phyloP scores from a whole-genome alignment of 495 filamentous ascomycete species.

The Chaetomium cochliodes region DNA sequence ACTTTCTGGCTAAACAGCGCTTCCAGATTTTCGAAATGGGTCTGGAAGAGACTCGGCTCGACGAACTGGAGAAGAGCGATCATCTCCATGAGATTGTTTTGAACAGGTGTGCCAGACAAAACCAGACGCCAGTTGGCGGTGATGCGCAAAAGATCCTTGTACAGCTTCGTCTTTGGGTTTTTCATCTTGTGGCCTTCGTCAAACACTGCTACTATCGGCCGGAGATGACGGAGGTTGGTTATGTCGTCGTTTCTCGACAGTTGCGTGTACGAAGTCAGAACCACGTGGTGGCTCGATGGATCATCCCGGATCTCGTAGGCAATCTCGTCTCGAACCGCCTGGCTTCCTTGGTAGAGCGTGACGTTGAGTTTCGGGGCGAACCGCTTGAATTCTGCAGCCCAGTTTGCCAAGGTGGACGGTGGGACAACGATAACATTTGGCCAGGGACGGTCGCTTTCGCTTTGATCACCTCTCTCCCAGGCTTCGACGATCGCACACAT shows the following conservation, averaged over 20 bases:
- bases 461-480: constrained; percentile 23
- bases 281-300: constrained; percentile 68
- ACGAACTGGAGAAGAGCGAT: constrained; percentile 87
- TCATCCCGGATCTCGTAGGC: constrained; percentile 63
- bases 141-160: constrained; percentile 76
- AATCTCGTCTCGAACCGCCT: constrained; percentile 62
- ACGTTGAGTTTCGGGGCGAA: constrained; percentile 78
- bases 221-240: constrained; percentile 36
- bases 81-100: constrained; percentile 94
- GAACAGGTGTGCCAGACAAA: constrained; percentile 88
- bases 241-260: constrained; percentile 44
- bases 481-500: constrained; percentile 75
- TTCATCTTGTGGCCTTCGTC: constrained; percentile 93
- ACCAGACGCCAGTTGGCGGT: constrained; percentile 75
- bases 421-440: constrained; percentile 90
- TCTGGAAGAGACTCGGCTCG: constrained; percentile 78
- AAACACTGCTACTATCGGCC: constrained; percentile 70
- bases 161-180: constrained; percentile 76
- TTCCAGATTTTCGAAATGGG: constrained; percentile 67
- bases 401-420: constrained; percentile 90
- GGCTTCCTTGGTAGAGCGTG: constrained; percentile 76
- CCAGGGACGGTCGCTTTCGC: constrained; percentile 54
- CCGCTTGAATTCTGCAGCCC: constrained; percentile 82
- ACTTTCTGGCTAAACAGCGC: constrained; percentile 89
- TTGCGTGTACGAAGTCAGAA: constrained; percentile 81